Conservation (phyloP, 495 filamentous ascomycete genomes). For the Aspergillus sparsus region DNA sequence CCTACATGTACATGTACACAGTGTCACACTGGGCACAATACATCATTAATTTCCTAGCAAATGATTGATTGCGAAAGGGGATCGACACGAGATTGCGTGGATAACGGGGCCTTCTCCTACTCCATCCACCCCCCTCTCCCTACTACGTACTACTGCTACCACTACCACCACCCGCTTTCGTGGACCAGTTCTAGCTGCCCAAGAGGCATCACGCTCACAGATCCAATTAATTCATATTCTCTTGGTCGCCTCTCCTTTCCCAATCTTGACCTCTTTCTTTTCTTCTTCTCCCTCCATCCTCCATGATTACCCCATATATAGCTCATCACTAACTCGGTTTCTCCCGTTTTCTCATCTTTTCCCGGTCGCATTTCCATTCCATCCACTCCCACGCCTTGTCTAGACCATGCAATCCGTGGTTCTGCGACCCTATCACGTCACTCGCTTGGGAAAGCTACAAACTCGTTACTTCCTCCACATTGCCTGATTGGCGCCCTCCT, state of each 20-base stretch:
- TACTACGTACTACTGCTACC: neutral
- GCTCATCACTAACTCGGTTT: neutral
- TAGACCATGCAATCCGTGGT: conserved; percentile 33
- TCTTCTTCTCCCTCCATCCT: conserved; percentile 3
- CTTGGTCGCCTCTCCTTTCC: conserved; percentile 2
- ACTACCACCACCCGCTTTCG: conserved; percentile 22
- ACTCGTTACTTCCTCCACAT: conserved; percentile 8
- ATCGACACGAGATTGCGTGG: conserved; percentile 33
- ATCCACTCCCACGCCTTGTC: conserved; percentile 7
- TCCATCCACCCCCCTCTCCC: conserved; percentile 10
- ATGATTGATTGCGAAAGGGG: conserved; percentile 11
- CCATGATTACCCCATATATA: neutral
- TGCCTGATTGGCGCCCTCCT: conserved; percentile 19
- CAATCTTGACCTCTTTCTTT: neutral
- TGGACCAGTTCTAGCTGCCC: conserved; percentile 7
- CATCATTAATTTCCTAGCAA: neutral
- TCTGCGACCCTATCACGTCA: conserved; percentile 12
- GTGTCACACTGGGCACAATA: too few relatives aligned
- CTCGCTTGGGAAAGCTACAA: conserved; percentile 14
- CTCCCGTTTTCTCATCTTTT: neutral
- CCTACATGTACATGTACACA: too few relatives aligned
- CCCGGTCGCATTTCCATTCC: neutral
- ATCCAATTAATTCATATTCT: conserved; percentile 15
- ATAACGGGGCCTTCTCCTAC: conserved; percentile 28
- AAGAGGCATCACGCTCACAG: conserved; percentile 9